Percentiles rank a stretch among this genome's conserved stretches.
Evolutionary conservation across 805 yeast species (phyloP).

Genomic region (Metschnikowia baotianmanensis): DNA sequence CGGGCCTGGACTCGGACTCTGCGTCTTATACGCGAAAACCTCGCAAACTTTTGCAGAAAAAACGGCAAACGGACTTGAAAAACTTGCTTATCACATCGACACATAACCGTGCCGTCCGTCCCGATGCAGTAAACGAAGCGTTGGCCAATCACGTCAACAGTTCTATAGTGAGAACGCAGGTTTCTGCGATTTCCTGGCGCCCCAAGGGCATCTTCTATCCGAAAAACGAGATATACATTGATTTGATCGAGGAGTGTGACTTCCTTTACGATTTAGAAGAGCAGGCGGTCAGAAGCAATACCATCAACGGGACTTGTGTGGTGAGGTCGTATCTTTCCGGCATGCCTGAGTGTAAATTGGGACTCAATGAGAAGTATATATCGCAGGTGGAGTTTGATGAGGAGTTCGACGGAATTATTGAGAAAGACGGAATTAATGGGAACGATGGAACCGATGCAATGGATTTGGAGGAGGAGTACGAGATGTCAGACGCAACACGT

Average conservation of each 20-base stretch:
- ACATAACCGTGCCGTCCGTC: constrained; percentile 35
- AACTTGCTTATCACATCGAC: constrained; percentile 31
- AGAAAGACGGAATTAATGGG: no score
- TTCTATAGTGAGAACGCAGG: constrained; percentile 71
- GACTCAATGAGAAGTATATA: constrained; percentile 40
- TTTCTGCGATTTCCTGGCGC: constrained; percentile 51
- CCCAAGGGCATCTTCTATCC: constrained; percentile 45
- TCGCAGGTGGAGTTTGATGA: constrained; percentile 31
- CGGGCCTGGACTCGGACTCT: constrained; percentile 12
- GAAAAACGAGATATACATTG: constrained; percentile 44
- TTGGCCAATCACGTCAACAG: constrained; percentile 48
- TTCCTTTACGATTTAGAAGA: constrained; percentile 35
- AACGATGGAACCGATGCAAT: no score
- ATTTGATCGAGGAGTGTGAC: constrained; percentile 38
- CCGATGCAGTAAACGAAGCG: constrained; percentile 28
- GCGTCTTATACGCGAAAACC: no score
- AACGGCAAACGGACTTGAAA: background rate
- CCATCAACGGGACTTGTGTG: constrained; percentile 32
- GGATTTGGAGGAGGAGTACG: constrained; percentile 11
- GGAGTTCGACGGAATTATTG: no score
- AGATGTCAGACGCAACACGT: constrained; percentile 8
- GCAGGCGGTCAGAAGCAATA: constrained; percentile 28
- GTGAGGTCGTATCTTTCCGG: constrained; percentile 43
- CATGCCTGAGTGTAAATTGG: constrained; percentile 42
- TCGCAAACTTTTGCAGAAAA: constrained; percentile 13